Percentiles rank a stretch among this genome's conserved stretches.
Evolutionary conservation across 163 green algal genomes (phyloP).

Genomic region (Scenedesmus sp.): DNA sequence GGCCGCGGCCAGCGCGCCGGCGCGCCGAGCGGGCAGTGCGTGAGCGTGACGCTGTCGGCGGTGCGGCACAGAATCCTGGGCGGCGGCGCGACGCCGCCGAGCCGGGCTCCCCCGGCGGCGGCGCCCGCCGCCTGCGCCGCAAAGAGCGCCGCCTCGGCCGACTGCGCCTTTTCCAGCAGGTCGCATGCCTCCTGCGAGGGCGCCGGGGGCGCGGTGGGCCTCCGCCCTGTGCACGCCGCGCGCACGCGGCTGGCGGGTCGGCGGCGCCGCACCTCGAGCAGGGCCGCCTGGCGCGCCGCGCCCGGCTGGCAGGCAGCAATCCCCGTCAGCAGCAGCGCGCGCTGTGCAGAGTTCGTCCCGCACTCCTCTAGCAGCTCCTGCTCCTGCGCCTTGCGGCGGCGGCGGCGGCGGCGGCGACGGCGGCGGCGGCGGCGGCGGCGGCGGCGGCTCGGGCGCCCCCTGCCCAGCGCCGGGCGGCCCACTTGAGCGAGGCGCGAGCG

Average conservation of each 20-base stretch:
- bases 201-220: background rate
- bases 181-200: slow-evolving; percentile 57
- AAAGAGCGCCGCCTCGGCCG: slow-evolving; percentile 60
- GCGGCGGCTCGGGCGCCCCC: no score
- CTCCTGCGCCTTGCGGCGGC: no score
- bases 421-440: no score
- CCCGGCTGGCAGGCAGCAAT: slow-evolving; percentile 55
- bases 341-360: slow-evolving; percentile 66
- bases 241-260: background rate
- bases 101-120: background rate
- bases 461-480: no score
- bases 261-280: slow-evolving; percentile 33
- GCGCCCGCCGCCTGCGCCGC: slow-evolving; percentile 22
- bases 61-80: slow-evolving; percentile 68
- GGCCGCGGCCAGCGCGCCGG: slow-evolving; percentile 16
- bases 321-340: slow-evolving; percentile 65
- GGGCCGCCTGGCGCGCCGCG: slow-evolving; percentile 1
- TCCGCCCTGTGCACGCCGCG: background rate
- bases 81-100: slow-evolving; percentile 40
- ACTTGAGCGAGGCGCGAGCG: no score
- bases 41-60: slow-evolving; percentile 58
- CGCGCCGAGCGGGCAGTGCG: slow-evolving; percentile 51
- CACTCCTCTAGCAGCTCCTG: slow-evolving; percentile 58
- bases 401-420: no score
- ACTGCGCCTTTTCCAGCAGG: slow-evolving; percentile 55